phyloP scores from a whole-genome alignment of 768 basidiomycete genomes.

The Coprinellus micaceus region DNA sequence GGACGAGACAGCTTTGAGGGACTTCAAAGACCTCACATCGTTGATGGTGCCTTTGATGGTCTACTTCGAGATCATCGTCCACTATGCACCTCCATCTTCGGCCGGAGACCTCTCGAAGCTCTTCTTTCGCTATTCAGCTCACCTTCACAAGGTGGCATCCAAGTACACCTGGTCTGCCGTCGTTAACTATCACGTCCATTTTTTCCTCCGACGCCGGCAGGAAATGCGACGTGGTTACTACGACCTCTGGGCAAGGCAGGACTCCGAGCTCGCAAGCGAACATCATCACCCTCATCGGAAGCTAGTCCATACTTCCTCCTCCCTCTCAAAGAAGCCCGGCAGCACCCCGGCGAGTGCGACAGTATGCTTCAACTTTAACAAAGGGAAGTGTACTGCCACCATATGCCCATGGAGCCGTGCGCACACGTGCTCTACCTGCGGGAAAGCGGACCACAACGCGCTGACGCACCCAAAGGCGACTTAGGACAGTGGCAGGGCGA shows the following conservation, averaged over 20 bases:
- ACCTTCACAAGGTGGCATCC: neutral
- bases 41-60: neutral
- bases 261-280: neutral
- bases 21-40: slow-evolving; percentile 2
- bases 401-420: slow-evolving; percentile 1
- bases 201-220: neutral
- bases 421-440: slow-evolving; percentile 4
- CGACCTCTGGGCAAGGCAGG: neutral
- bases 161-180: slow-evolving; percentile 9
- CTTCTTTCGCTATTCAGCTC: neutral
- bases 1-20: neutral
- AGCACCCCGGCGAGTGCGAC: no score
- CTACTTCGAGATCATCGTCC: slow-evolving; percentile 2
- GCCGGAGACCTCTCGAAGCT: neutral
- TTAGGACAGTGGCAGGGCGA: slow-evolving; percentile 6
- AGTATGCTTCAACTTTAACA: slow-evolving; percentile 5
- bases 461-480: neutral
- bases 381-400: slow-evolving; percentile 1
- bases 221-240: slow-evolving; percentile 4
- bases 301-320: neutral
- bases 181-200: slow-evolving; percentile 1
- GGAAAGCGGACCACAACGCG: neutral
- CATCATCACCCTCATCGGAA: neutral
- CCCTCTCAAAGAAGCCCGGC: neutral
- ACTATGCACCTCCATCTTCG: neutral